Evolutionary conservation across 2,329 filamentous ascomycete genomes (phyloP).

Genomic region (Monosporascus sp.): DNA sequence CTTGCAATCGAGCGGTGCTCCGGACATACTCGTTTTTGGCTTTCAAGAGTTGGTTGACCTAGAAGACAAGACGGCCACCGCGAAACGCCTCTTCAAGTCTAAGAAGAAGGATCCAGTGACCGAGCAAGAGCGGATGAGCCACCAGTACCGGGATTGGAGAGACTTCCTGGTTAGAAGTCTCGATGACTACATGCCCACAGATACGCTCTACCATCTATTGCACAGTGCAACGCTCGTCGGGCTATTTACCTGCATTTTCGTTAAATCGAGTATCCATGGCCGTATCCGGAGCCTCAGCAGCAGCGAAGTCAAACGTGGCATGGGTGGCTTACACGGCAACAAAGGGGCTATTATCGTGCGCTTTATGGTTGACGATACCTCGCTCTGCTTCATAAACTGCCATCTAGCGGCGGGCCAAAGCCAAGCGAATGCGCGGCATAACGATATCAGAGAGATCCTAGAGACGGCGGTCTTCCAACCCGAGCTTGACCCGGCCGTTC

Average conservation of each 20-base stretch:
- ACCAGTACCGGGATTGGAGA: slow-evolving; percentile 94
- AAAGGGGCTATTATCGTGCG: slow-evolving; percentile 90
- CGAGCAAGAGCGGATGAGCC: slow-evolving; percentile 88
- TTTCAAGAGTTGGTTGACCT: slow-evolving; percentile 98
- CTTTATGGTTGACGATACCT: slow-evolving; percentile 91
- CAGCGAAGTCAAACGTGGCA: slow-evolving; percentile 87
- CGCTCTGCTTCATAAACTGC: slow-evolving; percentile 94
- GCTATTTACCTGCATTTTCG: slow-evolving; percentile 92
- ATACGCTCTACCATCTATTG: slow-evolving; percentile 76
- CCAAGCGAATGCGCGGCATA: slow-evolving; percentile 85
- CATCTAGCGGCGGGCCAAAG: slow-evolving; percentile 92
- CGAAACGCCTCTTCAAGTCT: slow-evolving; percentile 89
- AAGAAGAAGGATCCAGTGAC: slow-evolving; percentile 74
- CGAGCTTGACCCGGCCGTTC: slow-evolving; percentile 60
- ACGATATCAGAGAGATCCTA: slow-evolving; percentile 84
- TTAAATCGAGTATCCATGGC: slow-evolving; percentile 71
- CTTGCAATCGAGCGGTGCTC: slow-evolving; percentile 68
- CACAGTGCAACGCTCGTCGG: slow-evolving; percentile 89
- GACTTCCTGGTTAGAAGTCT: slow-evolving; percentile 80
- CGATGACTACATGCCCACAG: slow-evolving; percentile 74
- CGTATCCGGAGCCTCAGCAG: slow-evolving; percentile 73
- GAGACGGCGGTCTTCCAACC: slow-evolving; percentile 70
- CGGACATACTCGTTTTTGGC: slow-evolving; percentile 90
- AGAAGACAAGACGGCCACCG: slow-evolving; percentile 94
- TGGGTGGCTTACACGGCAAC: slow-evolving; percentile 93